phyloP scores from a whole-genome alignment of 2,329 filamentous ascomycete genomes.

The Ascochyta fabae region DNA sequence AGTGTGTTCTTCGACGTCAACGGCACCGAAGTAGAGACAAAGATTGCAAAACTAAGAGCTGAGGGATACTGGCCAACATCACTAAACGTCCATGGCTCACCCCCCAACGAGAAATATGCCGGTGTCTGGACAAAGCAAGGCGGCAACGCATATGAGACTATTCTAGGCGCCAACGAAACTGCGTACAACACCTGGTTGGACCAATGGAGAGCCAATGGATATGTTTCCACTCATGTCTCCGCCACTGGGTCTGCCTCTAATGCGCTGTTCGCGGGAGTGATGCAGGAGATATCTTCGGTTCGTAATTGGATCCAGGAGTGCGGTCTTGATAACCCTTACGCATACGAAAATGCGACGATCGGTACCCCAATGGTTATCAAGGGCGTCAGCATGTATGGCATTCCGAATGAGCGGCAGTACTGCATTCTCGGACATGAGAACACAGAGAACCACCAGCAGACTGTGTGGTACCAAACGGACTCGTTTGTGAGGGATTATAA shows the following conservation, averaged over 20 bases:
- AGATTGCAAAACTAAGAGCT: conserved; percentile 18
- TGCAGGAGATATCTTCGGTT: conserved; percentile 20
- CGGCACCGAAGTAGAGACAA: conserved; percentile 5
- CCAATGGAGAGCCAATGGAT: conserved; percentile 21
- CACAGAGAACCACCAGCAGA: conserved; percentile 22
- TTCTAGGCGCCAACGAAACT: conserved; percentile 20
- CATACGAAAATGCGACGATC: conserved; percentile 10
- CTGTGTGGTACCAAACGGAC: conserved; percentile 22
- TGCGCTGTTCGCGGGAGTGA: conserved; percentile 30
- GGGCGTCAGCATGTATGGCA: conserved; percentile 27
- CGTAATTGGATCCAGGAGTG: conserved; percentile 21
- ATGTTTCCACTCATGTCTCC: conserved; percentile 31
- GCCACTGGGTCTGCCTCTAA: conserved; percentile 25
- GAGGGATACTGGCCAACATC: conserved; percentile 26
- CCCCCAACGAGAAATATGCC: conserved; percentile 22
- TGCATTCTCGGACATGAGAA: conserved; percentile 30
- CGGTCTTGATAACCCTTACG: conserved; percentile 16
- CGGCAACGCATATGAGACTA: conserved; percentile 23
- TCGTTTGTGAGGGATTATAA: conserved; percentile 13
- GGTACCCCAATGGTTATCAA: conserved; percentile 19
- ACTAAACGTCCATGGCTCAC: conserved; percentile 23
- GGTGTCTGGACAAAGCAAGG: conserved; percentile 28
- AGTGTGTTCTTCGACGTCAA: conserved; percentile 19
- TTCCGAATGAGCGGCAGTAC: conserved; percentile 21
- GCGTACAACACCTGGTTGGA: conserved; percentile 27